These are phyloP conservation scores for Citropsis articulata DNA, from an alignment of 345 rosid species.

Conservation along the genomic window DNA sequence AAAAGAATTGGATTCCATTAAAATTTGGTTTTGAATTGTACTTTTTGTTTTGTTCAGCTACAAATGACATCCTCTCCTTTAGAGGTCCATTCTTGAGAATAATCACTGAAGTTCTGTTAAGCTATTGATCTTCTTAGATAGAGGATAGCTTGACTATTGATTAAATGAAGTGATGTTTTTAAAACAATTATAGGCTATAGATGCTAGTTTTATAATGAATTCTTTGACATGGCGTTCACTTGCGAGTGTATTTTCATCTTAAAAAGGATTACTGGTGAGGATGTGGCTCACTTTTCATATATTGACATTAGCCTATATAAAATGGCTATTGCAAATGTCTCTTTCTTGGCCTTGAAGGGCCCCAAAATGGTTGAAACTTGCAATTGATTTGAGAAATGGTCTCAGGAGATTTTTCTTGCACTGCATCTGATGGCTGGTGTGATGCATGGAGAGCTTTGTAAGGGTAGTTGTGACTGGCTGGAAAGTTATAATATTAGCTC, in stretches of 20 bases:
- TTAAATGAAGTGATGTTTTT: neutral
- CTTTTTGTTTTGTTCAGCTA: neutral
- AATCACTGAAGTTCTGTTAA: neutral
- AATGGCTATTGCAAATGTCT: neutral
- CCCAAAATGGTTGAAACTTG: no score
- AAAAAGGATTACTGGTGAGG: neutral
- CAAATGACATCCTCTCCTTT: neutral
- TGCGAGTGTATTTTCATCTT: neutral
- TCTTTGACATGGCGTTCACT: neutral
- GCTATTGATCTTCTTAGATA: neutral
- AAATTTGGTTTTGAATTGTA: slow-evolving; percentile 7
- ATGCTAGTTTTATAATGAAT: neutral
- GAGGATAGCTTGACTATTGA: neutral
- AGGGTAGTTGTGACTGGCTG: neutral
- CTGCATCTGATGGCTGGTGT: neutral
- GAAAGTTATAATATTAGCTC: neutral
- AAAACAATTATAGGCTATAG: neutral
- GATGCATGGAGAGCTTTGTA: neutral
- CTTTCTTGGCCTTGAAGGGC: neutral
- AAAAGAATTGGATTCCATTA: slow-evolving; percentile 2
- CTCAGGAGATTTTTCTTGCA: neutral
- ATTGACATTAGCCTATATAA: neutral
- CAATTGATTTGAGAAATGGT: neutral
- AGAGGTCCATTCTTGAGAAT: neutral
- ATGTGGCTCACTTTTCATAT: neutral